These are phyloP conservation scores for Backusella parvicylindrica DNA, from an alignment of 192 early-diverging fungal species.

Conservation along the genomic window DNA sequence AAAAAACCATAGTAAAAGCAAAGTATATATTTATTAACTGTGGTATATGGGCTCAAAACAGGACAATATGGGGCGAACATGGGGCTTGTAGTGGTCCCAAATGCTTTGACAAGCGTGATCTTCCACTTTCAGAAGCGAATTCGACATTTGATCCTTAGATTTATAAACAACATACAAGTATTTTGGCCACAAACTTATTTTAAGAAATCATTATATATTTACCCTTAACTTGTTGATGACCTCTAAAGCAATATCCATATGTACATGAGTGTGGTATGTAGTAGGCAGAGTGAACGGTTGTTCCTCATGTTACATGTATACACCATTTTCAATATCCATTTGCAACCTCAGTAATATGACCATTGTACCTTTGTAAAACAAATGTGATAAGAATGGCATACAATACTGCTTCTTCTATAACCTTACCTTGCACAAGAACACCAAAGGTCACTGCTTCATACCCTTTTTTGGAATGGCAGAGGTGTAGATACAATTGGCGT, in stretches of 20 bases:
- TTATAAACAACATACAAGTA: background rate
- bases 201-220: conserved; percentile 5
- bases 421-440: conserved; percentile 1
- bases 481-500: background rate
- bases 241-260: conserved; percentile 10
- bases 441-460: conserved; percentile 8
- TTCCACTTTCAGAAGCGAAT: background rate
- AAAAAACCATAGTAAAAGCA: background rate
- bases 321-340: conserved; percentile 2
- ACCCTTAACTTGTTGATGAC: background rate
- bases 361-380: background rate
- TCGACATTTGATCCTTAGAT: background rate
- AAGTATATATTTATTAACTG: background rate
- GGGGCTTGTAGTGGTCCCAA: background rate
- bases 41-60: background rate
- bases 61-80: background rate
- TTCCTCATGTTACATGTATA: conserved; percentile 9
- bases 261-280: background rate
- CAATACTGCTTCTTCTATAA: background rate
- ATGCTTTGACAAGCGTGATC: background rate
- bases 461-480: background rate
- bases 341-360: background rate
- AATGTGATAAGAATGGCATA: background rate
- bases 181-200: background rate
- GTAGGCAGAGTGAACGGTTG: background rate